Percentiles rank a stretch among this genome's conserved stretches.
These are phyloP conservation scores for Termitomyces sp. DNA, from an alignment of 768 basidiomycete species.

Conservation along the genomic window DNA sequence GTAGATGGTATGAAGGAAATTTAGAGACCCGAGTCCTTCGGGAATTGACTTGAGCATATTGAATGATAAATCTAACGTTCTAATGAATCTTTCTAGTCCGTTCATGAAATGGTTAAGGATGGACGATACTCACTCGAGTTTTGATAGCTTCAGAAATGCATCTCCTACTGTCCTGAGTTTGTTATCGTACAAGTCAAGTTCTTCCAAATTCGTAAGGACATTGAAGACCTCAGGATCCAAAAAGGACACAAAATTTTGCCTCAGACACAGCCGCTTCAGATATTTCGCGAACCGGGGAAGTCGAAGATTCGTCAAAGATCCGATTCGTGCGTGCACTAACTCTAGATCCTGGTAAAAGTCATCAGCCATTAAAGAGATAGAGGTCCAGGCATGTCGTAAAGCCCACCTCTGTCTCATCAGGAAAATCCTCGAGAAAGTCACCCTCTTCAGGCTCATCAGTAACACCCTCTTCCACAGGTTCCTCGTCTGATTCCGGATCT, in stretches of 20 bases:
- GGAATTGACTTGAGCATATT: conserved; percentile 80
- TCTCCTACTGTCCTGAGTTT: conserved; percentile 73
- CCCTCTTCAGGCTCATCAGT: conserved; percentile 49
- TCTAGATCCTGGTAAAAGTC: conserved; percentile 68
- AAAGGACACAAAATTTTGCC: conserved; percentile 78
- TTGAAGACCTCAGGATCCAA: conserved; percentile 74
- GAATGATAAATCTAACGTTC: conserved; percentile 90
- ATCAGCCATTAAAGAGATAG: conserved; percentile 3
- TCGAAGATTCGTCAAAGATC: conserved; percentile 62
- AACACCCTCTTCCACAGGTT: conserved; percentile 36
- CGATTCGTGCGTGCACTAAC: conserved; percentile 76
- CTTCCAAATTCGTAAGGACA: conserved; percentile 68
- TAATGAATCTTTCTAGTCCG: conserved; percentile 25
- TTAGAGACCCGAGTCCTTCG: conserved; percentile 54
- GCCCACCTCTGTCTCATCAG: conserved; percentile 80
- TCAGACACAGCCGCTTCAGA: conserved; percentile 74
- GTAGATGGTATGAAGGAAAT: conserved; percentile 73
- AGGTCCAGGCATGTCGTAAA: neutral
- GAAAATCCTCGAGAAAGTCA: conserved; percentile 73
- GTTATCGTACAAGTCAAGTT: conserved; percentile 96
- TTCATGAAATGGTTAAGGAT: neutral
- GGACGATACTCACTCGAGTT: conserved; percentile 49
- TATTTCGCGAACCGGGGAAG: conserved; percentile 69
- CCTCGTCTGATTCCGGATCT: conserved; percentile 44
- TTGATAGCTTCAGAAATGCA: conserved; percentile 55